Base-by-base conservation (phyloP, 352 stramenopile species). In the Phytophthora pinifolia region DNA sequence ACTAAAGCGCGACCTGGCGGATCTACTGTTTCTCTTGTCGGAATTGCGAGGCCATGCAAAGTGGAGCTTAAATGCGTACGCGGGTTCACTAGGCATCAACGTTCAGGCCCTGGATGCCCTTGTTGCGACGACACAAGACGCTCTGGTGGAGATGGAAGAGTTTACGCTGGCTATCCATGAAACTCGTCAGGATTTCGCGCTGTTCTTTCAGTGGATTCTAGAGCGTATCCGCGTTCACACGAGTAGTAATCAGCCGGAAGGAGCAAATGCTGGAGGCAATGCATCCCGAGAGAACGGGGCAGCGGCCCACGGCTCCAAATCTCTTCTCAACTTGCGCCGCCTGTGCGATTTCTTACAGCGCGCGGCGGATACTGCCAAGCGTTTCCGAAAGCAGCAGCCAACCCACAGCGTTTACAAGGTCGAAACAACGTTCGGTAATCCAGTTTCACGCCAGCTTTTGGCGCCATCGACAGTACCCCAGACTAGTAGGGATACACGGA, bases 341-440 rank as follows among this genome's bases (percentile, higher is more conserved):
- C 51, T 92, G 7, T 81, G 70, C 8, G 47, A 60, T 12, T 89
- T 92, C 22, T 61, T 92, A 7, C 56, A 83, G 25, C 59, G 58
- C 14, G 82, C 79, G 9, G 59, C 63, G 17, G 46, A 76, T 18
- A 29, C 41, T 22, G 79, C 81, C 3, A 61, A 63, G 7, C 38
- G 29, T 13, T 86, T 76, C 47, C 60, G 58, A 57, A 58, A 65
- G n/a, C 49, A 67, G n/a, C 76, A 91, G 17, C 54, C 58, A 18
- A 48, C 18, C 9, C 54, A 62, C 42, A 78, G 39, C 47, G 71
- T 66, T 42, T 83, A 70, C 43, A 70, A 65, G 25, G 69, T 92
- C 0, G 82, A 92, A 57, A 75, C 74, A 5, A 83, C 75, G 8
- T 92, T 92, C 36, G 79, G 74, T 2, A 92, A 92, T 33, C 22